These are phyloP conservation scores for Royoungia palumana DNA, from an alignment of 768 basidiomycete species.

Conservation along the genomic window DNA sequence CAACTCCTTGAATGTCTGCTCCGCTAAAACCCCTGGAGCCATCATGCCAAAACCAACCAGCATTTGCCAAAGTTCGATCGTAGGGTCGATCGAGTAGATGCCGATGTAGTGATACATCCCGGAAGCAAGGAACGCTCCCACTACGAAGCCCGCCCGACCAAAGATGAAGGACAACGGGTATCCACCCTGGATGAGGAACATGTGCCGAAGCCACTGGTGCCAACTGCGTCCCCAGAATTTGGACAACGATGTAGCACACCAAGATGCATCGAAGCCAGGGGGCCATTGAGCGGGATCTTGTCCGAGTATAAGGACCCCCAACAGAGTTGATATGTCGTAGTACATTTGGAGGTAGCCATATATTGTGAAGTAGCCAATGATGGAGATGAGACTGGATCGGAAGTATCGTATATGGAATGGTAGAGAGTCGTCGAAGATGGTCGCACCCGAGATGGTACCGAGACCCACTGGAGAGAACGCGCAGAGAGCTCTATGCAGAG, in stretches of 20 bases:
- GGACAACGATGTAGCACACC: conserved; percentile 31
- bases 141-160: conserved; percentile 45
- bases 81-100: conserved; percentile 48
- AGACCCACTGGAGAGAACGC: conserved; percentile 41
- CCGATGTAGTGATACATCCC: conserved; percentile 52
- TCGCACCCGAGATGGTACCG: conserved; percentile 16
- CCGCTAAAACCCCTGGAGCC: conserved; percentile 47
- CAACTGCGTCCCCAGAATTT: conserved; percentile 38
- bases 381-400: conserved; percentile 43
- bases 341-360: conserved; percentile 41
- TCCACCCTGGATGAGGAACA: conserved; percentile 31
- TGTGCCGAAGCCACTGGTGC: conserved; percentile 36
- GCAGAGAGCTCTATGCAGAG: conserved; percentile 45
- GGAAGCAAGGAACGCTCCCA: conserved; percentile 57
- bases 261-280: conserved; percentile 31
- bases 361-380: conserved; percentile 40
- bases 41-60: conserved; percentile 53
- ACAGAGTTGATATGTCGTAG: conserved; percentile 24
- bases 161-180: conserved; percentile 33
- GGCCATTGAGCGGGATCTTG: conserved; percentile 32
- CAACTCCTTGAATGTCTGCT: conserved; percentile 26
- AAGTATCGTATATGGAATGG: conserved; percentile 24
- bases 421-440: conserved; percentile 33
- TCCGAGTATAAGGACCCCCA: conserved; percentile 26
- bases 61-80: conserved; percentile 40